Conservation (phyloP, 2,329 filamentous ascomycete species). For the Dothistroma pini region DNA sequence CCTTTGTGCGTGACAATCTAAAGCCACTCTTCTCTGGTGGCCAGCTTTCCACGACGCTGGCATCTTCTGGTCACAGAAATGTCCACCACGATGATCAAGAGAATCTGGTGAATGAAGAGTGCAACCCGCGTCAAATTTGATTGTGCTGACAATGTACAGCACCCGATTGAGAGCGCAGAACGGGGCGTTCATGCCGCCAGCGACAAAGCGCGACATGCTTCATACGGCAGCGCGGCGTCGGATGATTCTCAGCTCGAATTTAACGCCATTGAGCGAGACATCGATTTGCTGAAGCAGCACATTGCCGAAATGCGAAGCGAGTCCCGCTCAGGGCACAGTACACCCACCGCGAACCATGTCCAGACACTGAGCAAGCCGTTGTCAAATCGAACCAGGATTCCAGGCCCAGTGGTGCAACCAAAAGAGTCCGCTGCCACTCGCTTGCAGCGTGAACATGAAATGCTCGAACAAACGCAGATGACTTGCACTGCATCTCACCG, state of each 20-base stretch:
- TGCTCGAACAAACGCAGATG: background rate
- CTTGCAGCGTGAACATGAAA: constrained; percentile 13
- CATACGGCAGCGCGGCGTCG: background rate
- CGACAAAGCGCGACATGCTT: background rate
- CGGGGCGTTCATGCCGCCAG: background rate
- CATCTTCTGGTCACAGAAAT: background rate
- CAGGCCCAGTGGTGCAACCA: background rate
- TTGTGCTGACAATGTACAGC: constrained; percentile 9
- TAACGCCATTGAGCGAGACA: constrained; percentile 3
- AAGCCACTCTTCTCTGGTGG: background rate
- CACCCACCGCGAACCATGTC: too few relatives aligned
- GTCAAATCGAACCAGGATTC: constrained; percentile 3
- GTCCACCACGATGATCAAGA: background rate
- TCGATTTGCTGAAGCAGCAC: background rate
- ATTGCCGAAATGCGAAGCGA: background rate
- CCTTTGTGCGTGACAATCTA: background rate
- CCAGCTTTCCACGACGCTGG: background rate
- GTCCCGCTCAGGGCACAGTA: background rate
- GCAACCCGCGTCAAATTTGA: background rate
- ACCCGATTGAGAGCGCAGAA: background rate
- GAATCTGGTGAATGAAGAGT: background rate
- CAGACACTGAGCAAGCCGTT: constrained; percentile 1
- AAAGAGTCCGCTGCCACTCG: constrained; percentile 15
- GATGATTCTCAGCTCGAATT: background rate
- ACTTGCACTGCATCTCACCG: background rate